These are phyloP conservation scores for Isatis tinctoria DNA, from an alignment of 345 rosid species.

Conservation along the genomic window DNA sequence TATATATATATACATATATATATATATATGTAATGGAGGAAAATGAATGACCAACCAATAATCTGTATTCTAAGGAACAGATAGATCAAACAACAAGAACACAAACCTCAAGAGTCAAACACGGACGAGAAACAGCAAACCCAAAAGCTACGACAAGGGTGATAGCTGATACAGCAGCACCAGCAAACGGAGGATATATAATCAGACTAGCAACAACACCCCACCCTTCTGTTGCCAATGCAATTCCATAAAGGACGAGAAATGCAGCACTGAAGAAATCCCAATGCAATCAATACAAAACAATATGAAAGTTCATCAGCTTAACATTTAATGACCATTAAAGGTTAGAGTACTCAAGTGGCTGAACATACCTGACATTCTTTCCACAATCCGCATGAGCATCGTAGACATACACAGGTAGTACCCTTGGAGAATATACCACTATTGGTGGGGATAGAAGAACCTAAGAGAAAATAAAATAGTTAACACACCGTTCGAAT, in stretches of 20 bases:
- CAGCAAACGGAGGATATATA: conserved; percentile 98
- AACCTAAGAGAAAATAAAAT: conserved; percentile 48
- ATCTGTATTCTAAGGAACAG: not conserved
- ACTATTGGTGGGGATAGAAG: conserved; percentile 99
- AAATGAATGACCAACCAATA: not conserved
- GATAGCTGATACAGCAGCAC: conserved; percentile 98
- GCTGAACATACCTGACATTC: conserved; percentile 83
- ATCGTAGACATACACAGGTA: conserved; percentile 97
- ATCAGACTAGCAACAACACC: conserved; percentile 99
- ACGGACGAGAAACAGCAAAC: conserved; percentile 98
- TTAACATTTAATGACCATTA: not conserved
- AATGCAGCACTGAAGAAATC: conserved; percentile 72
- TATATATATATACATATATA: not conserved
- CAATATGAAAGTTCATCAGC: conserved; percentile 11
- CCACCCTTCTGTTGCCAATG: conserved; percentile 99
- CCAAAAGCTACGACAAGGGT: conserved; percentile 98
- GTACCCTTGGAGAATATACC: conserved; percentile 95
- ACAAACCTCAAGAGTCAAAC: conserved; percentile 90
- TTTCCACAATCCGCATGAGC: conserved; percentile 98
- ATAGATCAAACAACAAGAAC: conserved; percentile 11
- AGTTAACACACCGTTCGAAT: not conserved
- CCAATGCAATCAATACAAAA: conserved; percentile 5
- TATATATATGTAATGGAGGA: not conserved
- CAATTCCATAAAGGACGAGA: conserved; percentile 95
- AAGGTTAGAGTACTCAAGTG: not conserved